Percentiles rank a stretch among this genome's conserved stretches.
Evolutionary conservation across 2,329 filamentous ascomycete genomes (phyloP).

Genomic region (Penicillium sp.): DNA sequence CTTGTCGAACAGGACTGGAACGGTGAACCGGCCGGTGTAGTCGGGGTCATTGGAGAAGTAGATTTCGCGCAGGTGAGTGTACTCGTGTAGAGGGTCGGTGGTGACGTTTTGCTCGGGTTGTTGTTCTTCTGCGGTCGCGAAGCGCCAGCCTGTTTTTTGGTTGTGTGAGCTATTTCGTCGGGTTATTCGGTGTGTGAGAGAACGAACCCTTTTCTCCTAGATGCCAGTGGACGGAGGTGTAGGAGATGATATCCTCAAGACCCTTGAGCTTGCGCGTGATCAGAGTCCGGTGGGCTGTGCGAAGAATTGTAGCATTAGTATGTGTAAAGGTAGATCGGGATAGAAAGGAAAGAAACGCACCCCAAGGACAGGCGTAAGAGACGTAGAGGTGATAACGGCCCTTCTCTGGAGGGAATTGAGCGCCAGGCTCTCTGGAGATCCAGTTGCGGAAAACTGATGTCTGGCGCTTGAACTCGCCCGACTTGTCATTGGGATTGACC

Average conservation of each 20-base stretch:
- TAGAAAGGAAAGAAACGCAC: no score
- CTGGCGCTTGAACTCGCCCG: constrained; percentile 88
- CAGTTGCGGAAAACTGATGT: constrained; percentile 71
- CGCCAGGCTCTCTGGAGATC: constrained; percentile 63
- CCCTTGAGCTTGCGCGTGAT: constrained; percentile 88
- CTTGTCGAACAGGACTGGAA: constrained; percentile 70
- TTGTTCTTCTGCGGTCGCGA: constrained; percentile 57
- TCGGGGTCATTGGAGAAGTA: constrained; percentile 67
- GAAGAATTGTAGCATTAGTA: no score
- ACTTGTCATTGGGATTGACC: constrained; percentile 67
- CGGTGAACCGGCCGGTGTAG: constrained; percentile 73
- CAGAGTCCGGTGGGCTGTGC: constrained; percentile 76
- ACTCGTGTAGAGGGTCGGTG: constrained; percentile 53
- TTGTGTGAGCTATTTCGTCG: no score
- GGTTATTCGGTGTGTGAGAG: no score
- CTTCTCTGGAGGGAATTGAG: constrained; percentile 74
- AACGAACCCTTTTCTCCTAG: constrained; percentile 61
- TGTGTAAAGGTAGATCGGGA: no score
- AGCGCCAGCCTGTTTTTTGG: constrained; percentile 85
- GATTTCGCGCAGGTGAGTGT: constrained; percentile 65
- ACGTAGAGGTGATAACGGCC: constrained; percentile 90
- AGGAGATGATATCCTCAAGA: constrained; percentile 69
- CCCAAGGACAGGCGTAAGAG: constrained; percentile 89
- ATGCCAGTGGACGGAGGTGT: constrained; percentile 84
- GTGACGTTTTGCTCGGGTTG: constrained; percentile 48